Conservation (phyloP, 2,329 filamentous ascomycete species). For the Nothophaeocryptopus gaeumannii region DNA sequence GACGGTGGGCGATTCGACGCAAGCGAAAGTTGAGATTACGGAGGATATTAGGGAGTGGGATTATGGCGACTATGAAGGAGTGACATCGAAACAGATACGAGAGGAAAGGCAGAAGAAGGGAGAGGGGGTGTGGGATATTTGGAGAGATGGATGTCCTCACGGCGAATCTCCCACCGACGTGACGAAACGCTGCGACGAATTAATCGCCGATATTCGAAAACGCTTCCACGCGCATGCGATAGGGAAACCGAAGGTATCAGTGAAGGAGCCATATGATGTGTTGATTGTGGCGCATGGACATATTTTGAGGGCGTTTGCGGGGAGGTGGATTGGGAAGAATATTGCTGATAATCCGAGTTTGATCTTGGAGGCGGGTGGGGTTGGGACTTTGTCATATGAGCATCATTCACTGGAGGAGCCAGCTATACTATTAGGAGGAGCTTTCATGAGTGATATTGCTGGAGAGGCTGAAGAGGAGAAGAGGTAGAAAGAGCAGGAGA, state of each 20-base stretch:
- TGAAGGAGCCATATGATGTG: conserved; percentile 57
- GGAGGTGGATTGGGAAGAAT: conserved; percentile 75
- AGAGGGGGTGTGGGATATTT: conserved; percentile 74
- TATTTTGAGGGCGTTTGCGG: conserved; percentile 81
- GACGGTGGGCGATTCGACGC: conserved; percentile 28
- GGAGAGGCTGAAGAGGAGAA: conserved; percentile 38
- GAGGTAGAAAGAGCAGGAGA: background rate
- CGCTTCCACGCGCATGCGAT: conserved; percentile 49
- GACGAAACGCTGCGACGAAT: conserved; percentile 65
- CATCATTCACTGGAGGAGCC: conserved; percentile 50
- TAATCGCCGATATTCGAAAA: conserved; percentile 72
- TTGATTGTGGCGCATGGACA: conserved; percentile 86
- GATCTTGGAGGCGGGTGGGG: conserved; percentile 66
- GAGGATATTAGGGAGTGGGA: conserved; percentile 59
- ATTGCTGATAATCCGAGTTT: conserved; percentile 74
- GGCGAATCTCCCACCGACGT: conserved; percentile 71
- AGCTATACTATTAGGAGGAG: conserved; percentile 51
- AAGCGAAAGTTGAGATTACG: conserved; percentile 49
- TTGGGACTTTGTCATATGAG: conserved; percentile 53
- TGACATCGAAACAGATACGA: conserved; percentile 52
- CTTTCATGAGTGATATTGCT: conserved; percentile 50
- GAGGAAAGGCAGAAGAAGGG: conserved; percentile 46
- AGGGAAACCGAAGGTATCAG: conserved; percentile 45
- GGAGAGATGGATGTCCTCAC: conserved; percentile 79
- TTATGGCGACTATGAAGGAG: conserved; percentile 62